phyloP scores from a whole-genome alignment of 345 rosid species.

The Cochlearia excelsa region DNA sequence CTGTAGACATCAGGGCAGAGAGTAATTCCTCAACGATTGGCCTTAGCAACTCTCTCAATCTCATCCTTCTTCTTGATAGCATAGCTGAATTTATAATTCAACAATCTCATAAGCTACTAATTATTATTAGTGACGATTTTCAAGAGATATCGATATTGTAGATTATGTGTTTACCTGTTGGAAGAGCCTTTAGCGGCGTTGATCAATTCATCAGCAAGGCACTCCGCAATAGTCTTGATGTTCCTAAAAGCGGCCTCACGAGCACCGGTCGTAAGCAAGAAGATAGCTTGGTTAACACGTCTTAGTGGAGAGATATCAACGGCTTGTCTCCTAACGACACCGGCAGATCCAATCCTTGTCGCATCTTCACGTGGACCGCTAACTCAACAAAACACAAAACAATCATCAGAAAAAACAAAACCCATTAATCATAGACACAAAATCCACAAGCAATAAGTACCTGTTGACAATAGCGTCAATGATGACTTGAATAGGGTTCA shows the following conservation, averaged over 20 bases:
- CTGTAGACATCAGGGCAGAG: neutral
- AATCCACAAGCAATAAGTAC: slow-evolving; percentile 21
- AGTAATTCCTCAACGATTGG: slow-evolving; percentile 49
- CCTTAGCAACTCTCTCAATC: slow-evolving; percentile 32
- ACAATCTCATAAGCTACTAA: too few relatives aligned
- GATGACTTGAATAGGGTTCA: slow-evolving; percentile 67
- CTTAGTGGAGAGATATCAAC: slow-evolving; percentile 63
- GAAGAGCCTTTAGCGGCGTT: slow-evolving; percentile 83
- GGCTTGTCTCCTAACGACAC: slow-evolving; percentile 41
- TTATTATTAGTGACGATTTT: too few relatives aligned
- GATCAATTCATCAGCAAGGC: slow-evolving; percentile 29
- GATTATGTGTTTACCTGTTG: slow-evolving; percentile 44
- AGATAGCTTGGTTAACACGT: slow-evolving; percentile 69
- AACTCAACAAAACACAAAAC: slow-evolving; percentile 11
- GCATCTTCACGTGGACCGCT: slow-evolving; percentile 84
- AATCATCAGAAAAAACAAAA: neutral
- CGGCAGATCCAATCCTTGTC: slow-evolving; percentile 74
- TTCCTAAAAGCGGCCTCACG: slow-evolving; percentile 37
- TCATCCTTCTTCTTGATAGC: slow-evolving; percentile 84
- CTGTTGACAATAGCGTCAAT: slow-evolving; percentile 73
- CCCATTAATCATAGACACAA: too few relatives aligned
- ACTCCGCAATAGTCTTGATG: too few relatives aligned
- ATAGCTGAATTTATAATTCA: slow-evolving; percentile 37
- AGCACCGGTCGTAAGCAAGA: slow-evolving; percentile 70
- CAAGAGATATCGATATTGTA: neutral